phyloP scores from a whole-genome alignment of 345 rosid genomes.

The Rhodamnia argentea region DNA sequence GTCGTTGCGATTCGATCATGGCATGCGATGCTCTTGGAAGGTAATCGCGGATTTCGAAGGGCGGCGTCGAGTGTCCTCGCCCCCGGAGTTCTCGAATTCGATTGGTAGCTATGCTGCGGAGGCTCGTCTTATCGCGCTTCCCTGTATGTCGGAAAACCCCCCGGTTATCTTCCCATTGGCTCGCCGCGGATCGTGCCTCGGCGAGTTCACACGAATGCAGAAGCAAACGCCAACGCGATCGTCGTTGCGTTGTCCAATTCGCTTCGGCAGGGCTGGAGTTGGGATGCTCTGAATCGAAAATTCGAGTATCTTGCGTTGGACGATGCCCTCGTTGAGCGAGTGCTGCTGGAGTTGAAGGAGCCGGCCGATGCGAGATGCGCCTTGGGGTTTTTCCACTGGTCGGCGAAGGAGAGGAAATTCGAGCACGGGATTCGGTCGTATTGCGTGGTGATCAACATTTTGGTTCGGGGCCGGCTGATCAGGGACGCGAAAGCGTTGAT shows the following conservation, averaged over 20 bases:
- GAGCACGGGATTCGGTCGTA: conserved; percentile 41
- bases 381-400: conserved; percentile 73
- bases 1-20: not conserved
- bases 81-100: not conserved
- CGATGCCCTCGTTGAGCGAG: conserved; percentile 22
- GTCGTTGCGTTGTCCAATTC: conserved; percentile 25
- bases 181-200: not conserved
- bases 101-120: not conserved
- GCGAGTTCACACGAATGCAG: not conserved
- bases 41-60: not conserved
- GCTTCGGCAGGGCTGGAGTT: conserved; percentile 24
- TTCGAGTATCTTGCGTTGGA: conserved; percentile 26
- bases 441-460: conserved; percentile 43
- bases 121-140: not conserved
- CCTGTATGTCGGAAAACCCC: not conserved
- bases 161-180: not conserved
- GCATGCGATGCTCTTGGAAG: not conserved
- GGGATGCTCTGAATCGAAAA: conserved; percentile 44
- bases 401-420: conserved; percentile 29
- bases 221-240: not conserved
- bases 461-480: conserved; percentile 40
- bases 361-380: conserved; percentile 59
- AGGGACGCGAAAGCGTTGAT: conserved; percentile 58
- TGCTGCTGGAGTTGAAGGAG: conserved; percentile 53
- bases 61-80: not conserved